A percentile compares a stretch with the other conserved stretches of the same genome.
These are phyloP conservation scores for Fraxinus floribunda DNA, from an alignment of 305 asterid species.

Conservation along the genomic window DNA sequence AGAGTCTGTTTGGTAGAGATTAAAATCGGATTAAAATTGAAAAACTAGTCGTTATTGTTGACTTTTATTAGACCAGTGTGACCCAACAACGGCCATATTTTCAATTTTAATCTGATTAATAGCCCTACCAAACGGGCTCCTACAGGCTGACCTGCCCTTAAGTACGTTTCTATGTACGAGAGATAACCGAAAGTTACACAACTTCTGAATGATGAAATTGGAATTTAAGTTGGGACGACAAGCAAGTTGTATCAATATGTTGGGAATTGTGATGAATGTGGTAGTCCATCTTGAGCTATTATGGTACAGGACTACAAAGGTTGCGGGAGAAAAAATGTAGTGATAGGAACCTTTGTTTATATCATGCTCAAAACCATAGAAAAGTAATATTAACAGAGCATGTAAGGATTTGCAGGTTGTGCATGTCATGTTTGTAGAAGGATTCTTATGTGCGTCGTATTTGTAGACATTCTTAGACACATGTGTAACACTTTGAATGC, in stretches of 20 bases:
- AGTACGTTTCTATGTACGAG: neutral
- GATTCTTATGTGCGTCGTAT: slow-evolving; percentile 6
- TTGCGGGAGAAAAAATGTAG: neutral
- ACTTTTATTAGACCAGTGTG: too few relatives aligned
- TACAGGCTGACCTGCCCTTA: neutral
- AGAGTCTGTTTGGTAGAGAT: too few relatives aligned
- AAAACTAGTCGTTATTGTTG: too few relatives aligned
- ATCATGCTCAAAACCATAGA: slow-evolving; percentile 10
- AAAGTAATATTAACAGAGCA: neutral
- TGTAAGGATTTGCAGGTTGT: neutral
- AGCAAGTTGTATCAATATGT: neutral
- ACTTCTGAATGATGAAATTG: neutral
- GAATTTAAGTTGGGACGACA: neutral
- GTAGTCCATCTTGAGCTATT: slow-evolving; percentile 8
- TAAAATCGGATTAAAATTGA: too few relatives aligned
- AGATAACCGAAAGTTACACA: neutral
- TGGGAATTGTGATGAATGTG: neutral
- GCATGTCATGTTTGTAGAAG: neutral
- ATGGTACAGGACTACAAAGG: neutral
- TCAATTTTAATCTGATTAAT: too few relatives aligned
- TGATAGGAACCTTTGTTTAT: slow-evolving; percentile 7
- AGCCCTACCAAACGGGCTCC: too few relatives aligned
- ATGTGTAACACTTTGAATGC: neutral
- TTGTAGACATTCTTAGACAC: neutral
- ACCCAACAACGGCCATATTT: too few relatives aligned